phyloP scores from a whole-genome alignment of 495 filamentous ascomycete species.

The Mycothermus thermophilus region DNA sequence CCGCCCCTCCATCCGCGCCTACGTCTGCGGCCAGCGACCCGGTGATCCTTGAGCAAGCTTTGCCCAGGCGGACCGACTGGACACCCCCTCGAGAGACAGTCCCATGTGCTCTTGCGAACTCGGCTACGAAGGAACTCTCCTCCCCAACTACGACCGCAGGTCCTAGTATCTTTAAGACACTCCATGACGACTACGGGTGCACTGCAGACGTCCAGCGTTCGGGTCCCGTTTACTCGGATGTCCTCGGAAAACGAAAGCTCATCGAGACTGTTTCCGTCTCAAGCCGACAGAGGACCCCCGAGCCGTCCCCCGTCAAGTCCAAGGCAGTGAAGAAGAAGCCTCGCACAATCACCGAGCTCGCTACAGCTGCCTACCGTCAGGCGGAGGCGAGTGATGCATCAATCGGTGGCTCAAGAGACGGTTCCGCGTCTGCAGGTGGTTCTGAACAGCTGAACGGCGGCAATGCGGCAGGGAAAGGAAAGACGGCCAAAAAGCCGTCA shows the following conservation, averaged over 20 bases:
- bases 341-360: slow-evolving; percentile 72
- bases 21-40: slow-evolving; percentile 5
- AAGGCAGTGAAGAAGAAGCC: slow-evolving; percentile 56
- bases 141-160: slow-evolving; percentile 8
- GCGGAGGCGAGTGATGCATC: slow-evolving; percentile 8
- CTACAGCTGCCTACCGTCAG: slow-evolving; percentile 58
- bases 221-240: slow-evolving; percentile 4
- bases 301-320: slow-evolving; percentile 31
- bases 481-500: slow-evolving; percentile 19
- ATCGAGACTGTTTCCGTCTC: slow-evolving; percentile 29
- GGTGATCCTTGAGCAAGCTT: slow-evolving; percentile 30
- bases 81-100: slow-evolving; percentile 36
- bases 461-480: slow-evolving; percentile 19
- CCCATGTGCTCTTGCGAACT: slow-evolving; percentile 12
- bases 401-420: slow-evolving; percentile 9
- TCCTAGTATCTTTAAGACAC: slow-evolving; percentile 22
- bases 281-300: slow-evolving; percentile 9
- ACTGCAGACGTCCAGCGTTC: slow-evolving; percentile 2
- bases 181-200: slow-evolving; percentile 21
- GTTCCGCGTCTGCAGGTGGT: too few species aligned
- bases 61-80: slow-evolving; percentile 41
- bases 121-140: slow-evolving; percentile 15
- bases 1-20: slow-evolving; percentile 1
- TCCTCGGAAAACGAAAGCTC: slow-evolving; percentile 37
- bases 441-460: slow-evolving; percentile 24